Base-by-base conservation (phyloP, 106 monocot species). In the Acorus gramineus region DNA sequence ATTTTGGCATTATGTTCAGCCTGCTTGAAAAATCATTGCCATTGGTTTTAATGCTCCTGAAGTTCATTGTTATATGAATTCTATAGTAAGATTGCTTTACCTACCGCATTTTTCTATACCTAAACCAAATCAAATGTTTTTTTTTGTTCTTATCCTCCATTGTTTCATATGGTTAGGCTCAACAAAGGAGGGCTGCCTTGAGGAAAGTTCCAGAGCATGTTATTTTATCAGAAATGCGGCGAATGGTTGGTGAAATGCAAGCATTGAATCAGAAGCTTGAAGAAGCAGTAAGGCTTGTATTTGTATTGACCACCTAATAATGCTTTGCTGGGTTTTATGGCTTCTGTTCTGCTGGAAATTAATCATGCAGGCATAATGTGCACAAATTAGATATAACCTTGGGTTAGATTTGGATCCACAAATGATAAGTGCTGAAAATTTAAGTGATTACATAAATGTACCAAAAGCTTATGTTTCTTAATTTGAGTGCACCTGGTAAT, bases 171-270 rank as follows among this genome's bases (percentile, higher is more conserved):
- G 3, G 8, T 66, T 50, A 93, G 93, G 84, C 90, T 42, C 84
- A 78, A 80, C 78, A 69, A 80, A 95, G 57, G 76, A 95, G 80
- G 75, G 71, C 46, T 44, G 80, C 73, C 13, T 47, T 86, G 71
- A 76, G 60, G 65, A 84, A 59, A 63, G 28, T 78, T 12, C 86
- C 90, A 56, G 94, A 95, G 65, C 74, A 86, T 58, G 72, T 71
- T 55, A 86, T 94, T 60, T 65, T 94, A 52, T 70, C 84, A 49
- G 94, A 94, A 56, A 82, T 94, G 58, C 86, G 94, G 8, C 81
- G 79, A 14, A 74, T 94, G 84, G 94, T 94, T n/a, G 82, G 84
- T 69, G 81, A 94, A 73, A 94, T 94, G 94, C 86, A 90, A 82
- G 53, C 69, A 48, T 71, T 94, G 42, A 86, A 90, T 61, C 81